These are phyloP conservation scores for Sequoia sempervirens DNA, from an alignment of 75 land plant species.

Conservation along the genomic window DNA sequence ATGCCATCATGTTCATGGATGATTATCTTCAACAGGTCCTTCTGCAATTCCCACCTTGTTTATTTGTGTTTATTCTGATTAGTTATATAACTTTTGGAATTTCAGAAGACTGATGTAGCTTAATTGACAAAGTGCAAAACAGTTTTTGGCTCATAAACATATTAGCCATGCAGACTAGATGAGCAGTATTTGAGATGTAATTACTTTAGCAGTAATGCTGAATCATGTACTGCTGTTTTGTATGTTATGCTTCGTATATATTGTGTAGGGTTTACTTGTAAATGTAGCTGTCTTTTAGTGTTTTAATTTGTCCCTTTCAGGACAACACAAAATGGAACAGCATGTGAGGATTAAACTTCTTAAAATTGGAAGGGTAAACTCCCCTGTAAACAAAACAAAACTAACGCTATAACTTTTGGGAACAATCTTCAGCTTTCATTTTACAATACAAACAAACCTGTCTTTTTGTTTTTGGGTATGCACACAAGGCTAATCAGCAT, in stretches of 20 bases:
- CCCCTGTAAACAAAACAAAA: too few species aligned
- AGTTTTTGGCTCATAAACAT: neutral
- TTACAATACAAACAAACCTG: too few species aligned
- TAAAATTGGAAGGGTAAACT: too few species aligned
- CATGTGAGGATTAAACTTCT: too few species aligned
- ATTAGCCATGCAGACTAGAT: neutral
- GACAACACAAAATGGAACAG: too few species aligned
- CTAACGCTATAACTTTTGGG: too few species aligned
- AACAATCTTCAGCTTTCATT: too few species aligned
- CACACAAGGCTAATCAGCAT: too few species aligned
- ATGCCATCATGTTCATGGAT: constrained; percentile 85
- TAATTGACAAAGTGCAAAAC: neutral
- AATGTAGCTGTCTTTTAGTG: neutral
- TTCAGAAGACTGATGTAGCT: neutral
- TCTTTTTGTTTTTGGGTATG: too few species aligned
- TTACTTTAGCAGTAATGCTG: neutral
- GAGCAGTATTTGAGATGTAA: neutral
- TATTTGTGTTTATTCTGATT: neutral
- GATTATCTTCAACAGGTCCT: constrained; percentile 82
- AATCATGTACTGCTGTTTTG: neutral
- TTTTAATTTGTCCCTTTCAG: too few species aligned
- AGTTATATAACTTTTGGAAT: neutral
- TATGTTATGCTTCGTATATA: neutral
- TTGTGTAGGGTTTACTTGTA: neutral
- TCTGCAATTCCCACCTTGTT: neutral